Conservation (phyloP, 2,329 filamentous ascomycete genomes). For the Ophiostoma sp. region DNA sequence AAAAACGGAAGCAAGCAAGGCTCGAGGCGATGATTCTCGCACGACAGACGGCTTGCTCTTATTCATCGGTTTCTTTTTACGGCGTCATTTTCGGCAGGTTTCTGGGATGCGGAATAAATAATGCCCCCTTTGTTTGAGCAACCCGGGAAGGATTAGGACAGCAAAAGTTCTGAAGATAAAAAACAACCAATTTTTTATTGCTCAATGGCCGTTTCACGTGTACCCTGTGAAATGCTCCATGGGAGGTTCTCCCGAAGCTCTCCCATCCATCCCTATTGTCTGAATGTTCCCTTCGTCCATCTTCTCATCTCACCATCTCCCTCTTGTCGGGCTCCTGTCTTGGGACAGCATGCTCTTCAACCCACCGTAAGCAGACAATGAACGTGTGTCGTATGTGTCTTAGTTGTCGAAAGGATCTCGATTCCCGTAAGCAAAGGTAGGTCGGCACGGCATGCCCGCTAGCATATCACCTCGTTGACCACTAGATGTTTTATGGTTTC, state of each 20-base stretch:
- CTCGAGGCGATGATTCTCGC: constrained; percentile 7
- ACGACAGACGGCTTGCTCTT: constrained; percentile 12
- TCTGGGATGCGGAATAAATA: constrained; percentile 20
- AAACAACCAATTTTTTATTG: constrained; percentile 30
- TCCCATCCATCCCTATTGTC: constrained; percentile 2
- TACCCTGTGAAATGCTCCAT: constrained; percentile 63
- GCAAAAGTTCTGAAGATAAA: constrained; percentile 35
- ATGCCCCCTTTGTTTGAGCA: constrained; percentile 22
- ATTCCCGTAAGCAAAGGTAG: background rate
- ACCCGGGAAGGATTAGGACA: constrained; percentile 20
- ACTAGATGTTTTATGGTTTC: constrained; percentile 58
- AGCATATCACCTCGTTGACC: constrained; percentile 85
- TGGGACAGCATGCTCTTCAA: background rate
- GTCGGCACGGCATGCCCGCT: constrained; percentile 46
- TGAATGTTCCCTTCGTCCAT: background rate
- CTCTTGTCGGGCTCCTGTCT: background rate
- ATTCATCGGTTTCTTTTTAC: constrained; percentile 21
- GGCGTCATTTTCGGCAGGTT: constrained; percentile 25
- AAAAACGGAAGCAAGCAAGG: constrained; percentile 16
- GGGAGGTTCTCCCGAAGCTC: constrained; percentile 68
- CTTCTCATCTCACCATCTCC: background rate
- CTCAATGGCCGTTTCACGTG: constrained; percentile 66
- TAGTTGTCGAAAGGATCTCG: background rate
- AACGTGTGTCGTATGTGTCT: background rate
- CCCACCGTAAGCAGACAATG: constrained; percentile 1